Conservation (phyloP, 2,329 filamentous ascomycete genomes). For the Penicillium hesseltinei region DNA sequence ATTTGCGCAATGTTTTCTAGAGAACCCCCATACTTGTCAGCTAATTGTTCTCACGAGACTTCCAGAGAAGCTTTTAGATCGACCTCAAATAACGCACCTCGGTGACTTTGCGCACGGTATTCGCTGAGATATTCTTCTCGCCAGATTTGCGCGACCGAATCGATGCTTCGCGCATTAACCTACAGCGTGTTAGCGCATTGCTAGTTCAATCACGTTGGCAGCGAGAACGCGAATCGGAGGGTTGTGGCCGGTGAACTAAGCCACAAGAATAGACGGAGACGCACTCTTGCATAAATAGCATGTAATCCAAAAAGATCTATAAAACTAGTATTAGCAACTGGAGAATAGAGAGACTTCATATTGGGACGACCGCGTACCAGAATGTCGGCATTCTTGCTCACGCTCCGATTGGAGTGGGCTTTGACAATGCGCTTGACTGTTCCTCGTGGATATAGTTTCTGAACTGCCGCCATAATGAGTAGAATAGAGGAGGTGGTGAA, state of each 20-base stretch:
- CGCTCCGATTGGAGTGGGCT: conserved; percentile 74
- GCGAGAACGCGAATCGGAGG: not conserved
- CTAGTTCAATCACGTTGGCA: not conserved
- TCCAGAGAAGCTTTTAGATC: not conserved
- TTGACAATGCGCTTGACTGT: conserved; percentile 89
- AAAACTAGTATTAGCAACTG: not conserved
- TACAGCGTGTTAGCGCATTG: conserved; percentile 33
- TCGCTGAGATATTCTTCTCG: conserved; percentile 70
- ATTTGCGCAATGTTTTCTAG: conserved; percentile 65
- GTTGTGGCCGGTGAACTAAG: not conserved
- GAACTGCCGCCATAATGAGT: conserved; percentile 57
- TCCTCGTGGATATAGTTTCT: conserved; percentile 77
- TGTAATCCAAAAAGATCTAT: conserved; percentile 81
- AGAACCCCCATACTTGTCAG: conserved; percentile 9
- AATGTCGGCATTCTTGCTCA: conserved; percentile 84
- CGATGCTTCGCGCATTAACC: conserved; percentile 74
- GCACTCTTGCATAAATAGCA: conserved; percentile 72
- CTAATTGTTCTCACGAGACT: not conserved
- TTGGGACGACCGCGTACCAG: conserved; percentile 55
- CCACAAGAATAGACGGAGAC: conserved; percentile 16
- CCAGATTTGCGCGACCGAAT: conserved; percentile 73
- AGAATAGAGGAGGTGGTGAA: not conserved
- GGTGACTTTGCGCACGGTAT: conserved; percentile 73
- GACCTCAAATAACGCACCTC: conserved; percentile 53
- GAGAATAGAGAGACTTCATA: not conserved